Conservation (phyloP, 2,329 filamentous ascomycete genomes). For the Thyridium curvatum region DNA sequence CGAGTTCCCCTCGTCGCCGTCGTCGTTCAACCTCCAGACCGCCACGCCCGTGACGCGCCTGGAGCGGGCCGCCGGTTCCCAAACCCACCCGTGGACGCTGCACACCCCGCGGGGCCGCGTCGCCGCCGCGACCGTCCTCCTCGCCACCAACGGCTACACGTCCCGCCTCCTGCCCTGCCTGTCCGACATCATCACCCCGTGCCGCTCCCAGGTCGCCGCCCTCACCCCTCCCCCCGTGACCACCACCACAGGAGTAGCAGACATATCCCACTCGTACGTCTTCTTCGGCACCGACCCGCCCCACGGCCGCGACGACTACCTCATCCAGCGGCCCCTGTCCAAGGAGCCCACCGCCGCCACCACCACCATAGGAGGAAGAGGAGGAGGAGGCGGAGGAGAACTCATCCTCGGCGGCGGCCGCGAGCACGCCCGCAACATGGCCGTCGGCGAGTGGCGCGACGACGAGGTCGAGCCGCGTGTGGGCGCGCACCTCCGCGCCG, state of each 20-base stretch:
- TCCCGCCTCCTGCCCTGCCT: slow-evolving; percentile 67
- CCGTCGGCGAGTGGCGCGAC: slow-evolving; percentile 29
- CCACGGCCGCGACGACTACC: slow-evolving; percentile 55
- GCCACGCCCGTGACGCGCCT: slow-evolving; percentile 57
- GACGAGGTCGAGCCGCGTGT: slow-evolving; percentile 33
- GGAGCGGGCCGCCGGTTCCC: slow-evolving; percentile 19
- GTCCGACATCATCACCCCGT: slow-evolving; percentile 67
- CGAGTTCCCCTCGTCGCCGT: slow-evolving; percentile 20
- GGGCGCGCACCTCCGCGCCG: slow-evolving; percentile 46
- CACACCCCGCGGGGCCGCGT: slow-evolving; percentile 66
- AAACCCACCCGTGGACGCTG: slow-evolving; percentile 45
- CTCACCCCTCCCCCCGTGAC: slow-evolving; percentile 48
- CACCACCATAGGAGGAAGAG: no score
- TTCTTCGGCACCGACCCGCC: slow-evolving; percentile 41
- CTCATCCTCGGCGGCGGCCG: slow-evolving; percentile 69
- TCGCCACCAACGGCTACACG: slow-evolving; percentile 82
- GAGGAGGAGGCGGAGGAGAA: no score
- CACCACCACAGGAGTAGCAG: neutral
- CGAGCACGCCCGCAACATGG: slow-evolving; percentile 40
- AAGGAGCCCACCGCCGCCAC: slow-evolving; percentile 4
- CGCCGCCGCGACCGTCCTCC: slow-evolving; percentile 55
- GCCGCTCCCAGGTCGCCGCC: slow-evolving; percentile 66
- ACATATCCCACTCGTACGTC: slow-evolving; percentile 47
- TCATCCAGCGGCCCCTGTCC: slow-evolving; percentile 26
- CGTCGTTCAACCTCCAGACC: slow-evolving; percentile 65